These are phyloP conservation scores for Tylopilus subfusipes DNA, from an alignment of 768 basidiomycete genomes.

Conservation along the genomic window DNA sequence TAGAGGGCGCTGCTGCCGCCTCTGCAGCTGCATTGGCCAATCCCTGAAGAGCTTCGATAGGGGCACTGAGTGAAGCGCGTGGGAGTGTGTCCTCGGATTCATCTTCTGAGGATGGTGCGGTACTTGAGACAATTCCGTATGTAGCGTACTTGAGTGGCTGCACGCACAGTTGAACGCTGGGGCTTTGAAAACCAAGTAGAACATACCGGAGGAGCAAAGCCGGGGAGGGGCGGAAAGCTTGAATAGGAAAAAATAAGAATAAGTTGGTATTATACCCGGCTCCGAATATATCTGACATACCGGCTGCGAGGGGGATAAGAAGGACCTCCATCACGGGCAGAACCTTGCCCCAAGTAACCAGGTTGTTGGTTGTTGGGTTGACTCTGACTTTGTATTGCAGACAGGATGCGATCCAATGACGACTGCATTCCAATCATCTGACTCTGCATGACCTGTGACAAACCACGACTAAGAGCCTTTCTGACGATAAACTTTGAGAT, in stretches of 20 bases:
- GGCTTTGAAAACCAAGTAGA: conserved; percentile 8
- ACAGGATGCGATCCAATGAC: conserved; percentile 77
- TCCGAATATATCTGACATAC: conserved; percentile 31
- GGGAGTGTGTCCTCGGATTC: conserved; percentile 89
- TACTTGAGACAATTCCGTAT: conserved; percentile 84
- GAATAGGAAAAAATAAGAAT: conserved; percentile 31
- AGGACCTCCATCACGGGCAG: conserved; percentile 21
- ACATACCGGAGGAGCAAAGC: conserved; percentile 85
- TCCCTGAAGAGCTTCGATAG: conserved; percentile 91
- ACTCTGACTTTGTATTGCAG: conserved; percentile 51
- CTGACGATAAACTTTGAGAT: conserved; percentile 1
- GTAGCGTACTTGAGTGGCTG: conserved; percentile 88
- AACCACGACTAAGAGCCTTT: background rate
- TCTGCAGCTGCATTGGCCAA: conserved; percentile 95
- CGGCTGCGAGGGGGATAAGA: conserved; percentile 33
- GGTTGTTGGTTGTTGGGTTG: conserved; percentile 33
- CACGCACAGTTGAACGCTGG: conserved; percentile 13
- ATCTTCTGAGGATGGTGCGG: conserved; percentile 83
- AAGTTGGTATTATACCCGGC: conserved; percentile 22
- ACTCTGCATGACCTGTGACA: conserved; percentile 76
- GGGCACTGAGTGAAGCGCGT: conserved; percentile 79
- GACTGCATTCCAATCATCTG: conserved; percentile 96
- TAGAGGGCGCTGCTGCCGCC: conserved; percentile 76
- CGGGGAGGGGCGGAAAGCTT: conserved; percentile 82
- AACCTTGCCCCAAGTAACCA: conserved; percentile 17